These are phyloP conservation scores for Sorghum bicolor DNA, from an alignment of 176 grass and related monocot species.

Conservation along the genomic window DNA sequence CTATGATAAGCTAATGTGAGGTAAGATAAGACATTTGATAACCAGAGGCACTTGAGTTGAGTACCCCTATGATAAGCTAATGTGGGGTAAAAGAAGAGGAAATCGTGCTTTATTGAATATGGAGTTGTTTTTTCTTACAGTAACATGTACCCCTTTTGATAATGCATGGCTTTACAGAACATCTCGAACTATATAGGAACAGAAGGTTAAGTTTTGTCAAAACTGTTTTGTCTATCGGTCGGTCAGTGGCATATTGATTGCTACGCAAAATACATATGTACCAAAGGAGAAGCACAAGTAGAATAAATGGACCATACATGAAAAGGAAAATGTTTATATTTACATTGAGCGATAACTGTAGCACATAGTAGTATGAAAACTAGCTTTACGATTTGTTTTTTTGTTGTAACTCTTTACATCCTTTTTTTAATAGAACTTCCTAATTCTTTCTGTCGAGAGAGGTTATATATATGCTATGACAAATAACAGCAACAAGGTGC, in stretches of 20 bases:
- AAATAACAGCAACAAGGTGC: background rate
- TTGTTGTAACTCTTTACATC: background rate
- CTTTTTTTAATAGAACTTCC: background rate
- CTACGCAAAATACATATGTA: background rate
- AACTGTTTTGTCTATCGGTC: background rate
- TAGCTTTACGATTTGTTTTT: background rate
- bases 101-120: background rate
- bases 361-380: background rate
- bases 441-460: background rate
- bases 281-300: background rate
- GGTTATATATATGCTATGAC: background rate
- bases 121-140: background rate
- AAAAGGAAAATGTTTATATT: background rate
- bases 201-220: background rate
- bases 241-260: background rate
- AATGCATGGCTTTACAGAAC: background rate
- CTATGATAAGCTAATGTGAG: slow-evolving; percentile 24
- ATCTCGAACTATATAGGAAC: background rate
- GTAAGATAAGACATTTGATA: slow-evolving; percentile 10
- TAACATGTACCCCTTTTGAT: background rate
- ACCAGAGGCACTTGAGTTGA: background rate
- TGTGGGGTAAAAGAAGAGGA: background rate
- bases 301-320: background rate
- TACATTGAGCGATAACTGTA: background rate
- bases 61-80: background rate